Conservation (phyloP, 1,139 yeast species). For the Saccharomyces hybrid region DNA sequence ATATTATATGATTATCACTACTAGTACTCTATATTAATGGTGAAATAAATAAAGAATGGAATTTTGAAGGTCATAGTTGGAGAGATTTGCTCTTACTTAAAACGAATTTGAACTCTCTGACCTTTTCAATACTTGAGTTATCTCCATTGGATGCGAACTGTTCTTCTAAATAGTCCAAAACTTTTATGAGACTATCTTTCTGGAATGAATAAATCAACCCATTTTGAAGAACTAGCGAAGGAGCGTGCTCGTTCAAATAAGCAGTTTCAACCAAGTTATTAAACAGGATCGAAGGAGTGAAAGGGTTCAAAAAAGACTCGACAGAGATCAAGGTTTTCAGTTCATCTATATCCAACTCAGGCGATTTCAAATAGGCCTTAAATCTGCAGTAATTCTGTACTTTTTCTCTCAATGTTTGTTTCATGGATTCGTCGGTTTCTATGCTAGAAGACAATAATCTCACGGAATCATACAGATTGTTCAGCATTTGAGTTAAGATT, state of each 20-base stretch:
- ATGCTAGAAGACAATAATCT: conserved; percentile 11
- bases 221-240: conserved; percentile 13
- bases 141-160: conserved; percentile 13
- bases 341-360: conserved; percentile 14
- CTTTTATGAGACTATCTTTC: conserved; percentile 10
- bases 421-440: conserved; percentile 6
- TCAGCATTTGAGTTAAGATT: conserved; percentile 25
- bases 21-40: conserved; percentile 9
- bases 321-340: conserved; percentile 19
- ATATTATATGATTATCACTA: background rate
- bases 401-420: conserved; percentile 11
- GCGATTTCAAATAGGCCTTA: conserved; percentile 20
- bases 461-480: conserved; percentile 25
- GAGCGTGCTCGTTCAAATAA: conserved; percentile 19
- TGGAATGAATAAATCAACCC: conserved; percentile 19
- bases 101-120: conserved; percentile 10
- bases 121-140: conserved; percentile 13
- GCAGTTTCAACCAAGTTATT: conserved; percentile 29
- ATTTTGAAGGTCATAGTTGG: background rate
- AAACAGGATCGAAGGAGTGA: conserved; percentile 20
- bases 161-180: conserved; percentile 14
- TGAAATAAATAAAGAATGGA: background rate
- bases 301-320: conserved; percentile 20
- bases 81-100: background rate
- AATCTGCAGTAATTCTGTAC: conserved; percentile 24